These are phyloP conservation scores for barrel medic (Medicago truncatula) DNA, from an alignment of 306 rosid species.

Conservation along the genomic window DNA sequence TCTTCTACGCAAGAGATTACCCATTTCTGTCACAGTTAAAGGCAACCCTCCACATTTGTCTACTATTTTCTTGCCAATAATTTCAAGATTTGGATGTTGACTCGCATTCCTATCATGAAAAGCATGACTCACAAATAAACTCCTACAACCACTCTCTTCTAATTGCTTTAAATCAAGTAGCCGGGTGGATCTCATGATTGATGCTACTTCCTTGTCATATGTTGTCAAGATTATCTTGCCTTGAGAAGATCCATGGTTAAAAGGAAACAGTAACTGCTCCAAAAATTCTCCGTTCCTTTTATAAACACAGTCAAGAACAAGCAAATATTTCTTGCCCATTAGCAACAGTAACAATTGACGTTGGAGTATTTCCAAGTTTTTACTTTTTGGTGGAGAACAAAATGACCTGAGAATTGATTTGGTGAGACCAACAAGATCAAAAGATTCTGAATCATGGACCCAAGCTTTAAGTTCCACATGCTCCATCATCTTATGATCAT, in stretches of 20 bases:
- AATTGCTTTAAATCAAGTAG: background rate
- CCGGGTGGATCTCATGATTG: background rate
- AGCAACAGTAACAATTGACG: background rate
- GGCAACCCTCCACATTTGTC: slow-evolving; percentile 55
- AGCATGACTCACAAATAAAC: background rate
- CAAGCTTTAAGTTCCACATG: background rate
- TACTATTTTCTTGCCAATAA: background rate
- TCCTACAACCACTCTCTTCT: background rate
- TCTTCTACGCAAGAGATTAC: slow-evolving; percentile 44
- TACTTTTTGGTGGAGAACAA: background rate
- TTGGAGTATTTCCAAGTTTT: background rate
- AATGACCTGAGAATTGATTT: background rate
- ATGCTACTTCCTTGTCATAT: background rate
- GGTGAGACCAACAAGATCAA: background rate
- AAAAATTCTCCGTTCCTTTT: too few species aligned
- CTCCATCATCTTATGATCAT: background rate
- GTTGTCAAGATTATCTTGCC: background rate
- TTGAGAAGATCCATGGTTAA: background rate
- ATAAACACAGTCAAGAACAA: background rate
- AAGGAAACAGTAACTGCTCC: background rate
- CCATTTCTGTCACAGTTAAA: slow-evolving; percentile 47
- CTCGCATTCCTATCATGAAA: background rate
- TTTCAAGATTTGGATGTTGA: background rate
- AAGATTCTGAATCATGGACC: background rate
- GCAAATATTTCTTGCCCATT: background rate